These are phyloP conservation scores for Nakaseomyces bracarensis DNA, from an alignment of 1,139 yeast species.

Conservation along the genomic window DNA sequence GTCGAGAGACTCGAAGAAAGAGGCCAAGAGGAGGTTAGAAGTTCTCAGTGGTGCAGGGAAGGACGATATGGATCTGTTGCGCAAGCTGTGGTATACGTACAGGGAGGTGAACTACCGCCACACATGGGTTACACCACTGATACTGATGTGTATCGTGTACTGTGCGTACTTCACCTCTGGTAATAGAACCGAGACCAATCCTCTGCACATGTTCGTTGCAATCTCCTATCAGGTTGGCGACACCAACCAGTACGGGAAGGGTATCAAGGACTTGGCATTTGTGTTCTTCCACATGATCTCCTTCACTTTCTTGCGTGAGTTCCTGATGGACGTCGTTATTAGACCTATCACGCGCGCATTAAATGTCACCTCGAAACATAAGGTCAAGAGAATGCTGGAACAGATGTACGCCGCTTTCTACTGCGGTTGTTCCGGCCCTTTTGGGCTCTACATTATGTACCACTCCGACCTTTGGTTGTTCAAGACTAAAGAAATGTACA, in stretches of 20 bases:
- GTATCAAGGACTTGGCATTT: conserved; percentile 72
- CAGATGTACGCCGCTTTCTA: conserved; percentile 81
- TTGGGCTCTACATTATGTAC: conserved; percentile 84
- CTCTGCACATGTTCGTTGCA: conserved; percentile 55
- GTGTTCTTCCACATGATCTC: conserved; percentile 73
- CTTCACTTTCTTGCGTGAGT: conserved; percentile 86
- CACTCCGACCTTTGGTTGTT: conserved; percentile 81
- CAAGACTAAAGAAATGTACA: conserved; percentile 73
- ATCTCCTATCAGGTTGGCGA: conserved; percentile 55
- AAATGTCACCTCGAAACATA: conserved; percentile 51
- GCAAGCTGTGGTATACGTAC: conserved; percentile 46
- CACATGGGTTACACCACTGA: conserved; percentile 70
- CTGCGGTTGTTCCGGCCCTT: conserved; percentile 73
- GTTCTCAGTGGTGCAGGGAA: conserved; percentile 17
- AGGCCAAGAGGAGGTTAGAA: conserved; percentile 18
- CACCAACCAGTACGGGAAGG: conserved; percentile 63
- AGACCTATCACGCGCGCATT: conserved; percentile 55
- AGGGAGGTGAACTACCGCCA: conserved; percentile 60
- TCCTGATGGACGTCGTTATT: conserved; percentile 73
- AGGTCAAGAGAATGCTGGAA: conserved; percentile 78
- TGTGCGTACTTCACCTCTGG: conserved; percentile 43
- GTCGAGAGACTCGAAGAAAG: conserved; percentile 15
- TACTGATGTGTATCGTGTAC: conserved; percentile 38
- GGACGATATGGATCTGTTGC: conserved; percentile 21
- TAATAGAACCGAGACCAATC: conserved; percentile 48